Conservation (phyloP, 2,329 filamentous ascomycete species). For the Triangularia verruculosa region DNA sequence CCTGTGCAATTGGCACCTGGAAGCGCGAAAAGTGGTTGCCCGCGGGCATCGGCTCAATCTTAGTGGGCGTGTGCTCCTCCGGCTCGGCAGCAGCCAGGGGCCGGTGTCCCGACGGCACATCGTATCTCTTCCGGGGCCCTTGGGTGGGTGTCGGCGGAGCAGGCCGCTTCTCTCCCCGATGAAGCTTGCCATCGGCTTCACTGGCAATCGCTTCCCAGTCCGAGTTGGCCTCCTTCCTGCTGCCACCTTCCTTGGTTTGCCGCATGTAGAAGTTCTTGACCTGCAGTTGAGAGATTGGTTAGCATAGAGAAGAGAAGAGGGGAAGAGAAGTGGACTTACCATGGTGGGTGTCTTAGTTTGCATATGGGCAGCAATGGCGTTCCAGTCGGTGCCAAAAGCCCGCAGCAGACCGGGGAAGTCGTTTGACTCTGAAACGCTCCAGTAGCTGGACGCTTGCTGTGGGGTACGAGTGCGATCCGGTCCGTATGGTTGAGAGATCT, state of each 20-base stretch:
- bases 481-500: slow-evolving; percentile 42
- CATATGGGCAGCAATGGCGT: slow-evolving; percentile 72
- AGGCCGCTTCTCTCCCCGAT: slow-evolving; percentile 57
- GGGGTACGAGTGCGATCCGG: slow-evolving; percentile 50
- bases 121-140: slow-evolving; percentile 50
- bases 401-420: slow-evolving; percentile 71
- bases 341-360: slow-evolving; percentile 83
- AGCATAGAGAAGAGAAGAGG: neutral
- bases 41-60: slow-evolving; percentile 40
- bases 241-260: slow-evolving; percentile 54
- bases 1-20: slow-evolving; percentile 36
- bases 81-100: slow-evolving; percentile 51
- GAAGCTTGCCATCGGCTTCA: slow-evolving; percentile 57
- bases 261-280: slow-evolving; percentile 68
- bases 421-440: slow-evolving; percentile 77
- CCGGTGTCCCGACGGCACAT: slow-evolving; percentile 43
- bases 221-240: slow-evolving; percentile 37
- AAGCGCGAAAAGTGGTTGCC: slow-evolving; percentile 29
- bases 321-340: slow-evolving; percentile 48
- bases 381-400: slow-evolving; percentile 78
- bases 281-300: slow-evolving; percentile 38
- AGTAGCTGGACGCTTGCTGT: slow-evolving; percentile 73
- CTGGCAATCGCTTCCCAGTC: slow-evolving; percentile 60
- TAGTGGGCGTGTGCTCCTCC: slow-evolving; percentile 44
- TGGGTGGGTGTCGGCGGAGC: slow-evolving; percentile 57